A percentile compares a stretch with the other conserved stretches of the same genome.
Evolutionary conservation across 352 stramenopile genomes (phyloP).

Genomic region (Thalassiosira exigua): DNA sequence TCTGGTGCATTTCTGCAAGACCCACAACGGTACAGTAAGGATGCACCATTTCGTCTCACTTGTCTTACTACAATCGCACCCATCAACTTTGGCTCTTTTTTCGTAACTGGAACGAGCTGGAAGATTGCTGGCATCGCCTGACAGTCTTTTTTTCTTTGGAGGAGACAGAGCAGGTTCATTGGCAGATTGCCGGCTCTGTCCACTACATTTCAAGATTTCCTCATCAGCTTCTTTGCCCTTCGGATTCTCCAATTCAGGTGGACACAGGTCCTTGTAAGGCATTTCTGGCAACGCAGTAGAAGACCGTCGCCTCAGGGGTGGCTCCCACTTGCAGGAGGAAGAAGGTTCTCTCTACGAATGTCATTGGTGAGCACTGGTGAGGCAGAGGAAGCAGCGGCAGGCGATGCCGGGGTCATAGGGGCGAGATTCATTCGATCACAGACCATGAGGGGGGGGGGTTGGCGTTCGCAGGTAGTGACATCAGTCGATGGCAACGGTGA

Average conservation of each 20-base stretch:
- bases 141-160: not conserved
- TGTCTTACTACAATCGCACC: no score
- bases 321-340: no score
- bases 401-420: no score
- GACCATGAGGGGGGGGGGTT: no score
- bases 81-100: not conserved
- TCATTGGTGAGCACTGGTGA: no score
- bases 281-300: no score
- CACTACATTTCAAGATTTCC: not conserved
- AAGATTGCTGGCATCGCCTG: not conserved
- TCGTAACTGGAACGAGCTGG: not conserved
- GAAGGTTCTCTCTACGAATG: no score
- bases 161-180: not conserved
- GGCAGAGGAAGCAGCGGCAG: no score
- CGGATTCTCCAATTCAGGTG: not conserved
- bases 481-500: no score
- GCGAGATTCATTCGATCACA: no score
- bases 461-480: no score
- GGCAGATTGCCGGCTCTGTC: not conserved
- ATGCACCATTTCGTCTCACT: not conserved
- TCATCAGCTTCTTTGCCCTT: not conserved
- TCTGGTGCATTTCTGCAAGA: not conserved
- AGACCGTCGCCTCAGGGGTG: no score
- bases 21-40: not conserved
- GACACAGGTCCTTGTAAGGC: not conserved